These are phyloP conservation scores for Aspergillus aculeatus DNA, from an alignment of 2,329 filamentous ascomycete species.

Conservation along the genomic window DNA sequence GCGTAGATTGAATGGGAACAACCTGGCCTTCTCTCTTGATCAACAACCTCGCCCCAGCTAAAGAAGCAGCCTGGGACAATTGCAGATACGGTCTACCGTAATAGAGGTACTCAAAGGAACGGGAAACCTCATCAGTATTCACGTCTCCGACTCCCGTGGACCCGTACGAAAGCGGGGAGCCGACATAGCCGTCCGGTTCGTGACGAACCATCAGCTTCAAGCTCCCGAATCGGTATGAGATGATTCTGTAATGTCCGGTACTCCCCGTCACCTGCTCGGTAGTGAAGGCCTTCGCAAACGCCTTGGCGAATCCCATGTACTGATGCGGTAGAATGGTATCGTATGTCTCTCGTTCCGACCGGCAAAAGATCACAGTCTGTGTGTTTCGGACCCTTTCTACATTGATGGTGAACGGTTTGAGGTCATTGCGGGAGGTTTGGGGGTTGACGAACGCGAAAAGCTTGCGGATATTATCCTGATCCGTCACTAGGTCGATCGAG, in stretches of 20 bases:
- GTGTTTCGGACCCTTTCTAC: slow-evolving; percentile 36
- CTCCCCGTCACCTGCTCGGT: slow-evolving; percentile 32
- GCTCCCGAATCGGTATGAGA: slow-evolving; percentile 46
- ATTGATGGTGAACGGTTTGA: slow-evolving; percentile 43
- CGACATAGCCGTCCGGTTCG: slow-evolving; percentile 47
- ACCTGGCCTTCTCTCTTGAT: slow-evolving; percentile 32
- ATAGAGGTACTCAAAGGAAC: slow-evolving; percentile 6
- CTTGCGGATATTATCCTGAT: slow-evolving; percentile 52
- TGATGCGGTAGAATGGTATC: slow-evolving; percentile 34
- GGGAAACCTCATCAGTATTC: slow-evolving; percentile 26
- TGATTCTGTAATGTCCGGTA: slow-evolving; percentile 49
- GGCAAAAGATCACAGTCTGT: slow-evolving; percentile 42
- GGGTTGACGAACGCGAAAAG: slow-evolving; percentile 47
- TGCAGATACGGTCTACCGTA: neutral
- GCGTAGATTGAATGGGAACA: slow-evolving; percentile 37
- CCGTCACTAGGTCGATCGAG: slow-evolving; percentile 44
- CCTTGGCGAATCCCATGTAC: slow-evolving; percentile 46
- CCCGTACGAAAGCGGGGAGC: slow-evolving; percentile 5
- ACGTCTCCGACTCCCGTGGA: neutral
- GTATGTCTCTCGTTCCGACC: slow-evolving; percentile 30
- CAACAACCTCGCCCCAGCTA: slow-evolving; percentile 26
- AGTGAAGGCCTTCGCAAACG: slow-evolving; percentile 50
- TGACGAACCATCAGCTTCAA: slow-evolving; percentile 45
- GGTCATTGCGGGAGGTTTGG: slow-evolving; percentile 17
- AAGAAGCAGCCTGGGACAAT: neutral